phyloP scores from a whole-genome alignment of 371 early-diverging fungal species.

The Saksenaea vasiformis region DNA sequence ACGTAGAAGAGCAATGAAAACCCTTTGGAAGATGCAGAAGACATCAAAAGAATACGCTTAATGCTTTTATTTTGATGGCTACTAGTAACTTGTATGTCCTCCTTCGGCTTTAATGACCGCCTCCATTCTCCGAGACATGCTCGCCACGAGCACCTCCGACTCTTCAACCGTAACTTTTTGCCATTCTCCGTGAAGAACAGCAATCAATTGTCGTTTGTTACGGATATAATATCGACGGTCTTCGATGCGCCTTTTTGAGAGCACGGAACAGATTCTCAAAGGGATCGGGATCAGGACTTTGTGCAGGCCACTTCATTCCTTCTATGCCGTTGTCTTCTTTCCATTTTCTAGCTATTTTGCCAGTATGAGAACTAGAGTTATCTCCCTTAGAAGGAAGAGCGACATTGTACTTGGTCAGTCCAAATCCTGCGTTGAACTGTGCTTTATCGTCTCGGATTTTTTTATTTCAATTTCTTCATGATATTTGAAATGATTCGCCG shows the following conservation, averaged over 20 bases:
- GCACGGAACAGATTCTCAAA: conserved; percentile 21
- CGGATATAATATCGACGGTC: neutral
- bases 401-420: no score
- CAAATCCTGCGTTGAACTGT: no score
- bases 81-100: neutral
- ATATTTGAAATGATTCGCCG: no score
- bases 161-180: neutral
- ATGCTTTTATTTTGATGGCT: neutral
- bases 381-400: conserved; percentile 32
- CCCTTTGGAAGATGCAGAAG: no score
- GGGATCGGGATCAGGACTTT: conserved; percentile 36
- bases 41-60: no score
- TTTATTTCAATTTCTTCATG: no score
- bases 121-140: conserved; percentile 2
- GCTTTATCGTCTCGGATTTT: no score
- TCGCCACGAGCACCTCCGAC: neutral
- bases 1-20: no score
- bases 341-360: conserved; percentile 17
- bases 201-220: neutral
- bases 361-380: conserved; percentile 30
- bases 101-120: conserved; percentile 3
- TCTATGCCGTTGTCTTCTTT: conserved; percentile 7
- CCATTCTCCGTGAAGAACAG: neutral
- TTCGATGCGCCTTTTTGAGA: neutral
- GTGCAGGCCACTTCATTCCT: conserved; percentile 32